These are phyloP conservation scores for Botrytis aclada DNA, from an alignment of 2,329 filamentous ascomycete species.

Conservation along the genomic window DNA sequence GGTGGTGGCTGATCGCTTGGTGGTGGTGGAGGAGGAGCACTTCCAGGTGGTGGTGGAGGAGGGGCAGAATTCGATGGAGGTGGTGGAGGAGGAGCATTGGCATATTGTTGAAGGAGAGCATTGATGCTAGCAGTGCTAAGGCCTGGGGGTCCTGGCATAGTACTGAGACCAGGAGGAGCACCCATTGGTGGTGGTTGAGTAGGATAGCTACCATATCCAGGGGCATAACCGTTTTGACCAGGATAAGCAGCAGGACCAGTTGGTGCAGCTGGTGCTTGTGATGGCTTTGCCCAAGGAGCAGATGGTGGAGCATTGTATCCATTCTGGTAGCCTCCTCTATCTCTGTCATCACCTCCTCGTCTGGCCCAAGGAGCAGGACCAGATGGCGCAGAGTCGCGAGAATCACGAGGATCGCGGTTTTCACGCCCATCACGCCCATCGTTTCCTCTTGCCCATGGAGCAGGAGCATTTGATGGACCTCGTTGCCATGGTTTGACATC, in stretches of 20 bases:
- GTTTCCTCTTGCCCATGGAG: constrained; percentile 64
- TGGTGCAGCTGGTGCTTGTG: constrained; percentile 41
- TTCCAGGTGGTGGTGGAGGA: constrained; percentile 47
- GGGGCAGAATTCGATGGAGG: constrained; percentile 46
- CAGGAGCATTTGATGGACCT: constrained; percentile 76
- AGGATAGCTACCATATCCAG: constrained; percentile 38
- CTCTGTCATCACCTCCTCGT: constrained; percentile 48
- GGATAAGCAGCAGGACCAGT: constrained; percentile 35
- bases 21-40: constrained; percentile 62
- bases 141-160: constrained; percentile 42
- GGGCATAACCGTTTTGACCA: constrained; percentile 48
- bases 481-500: constrained; percentile 85
- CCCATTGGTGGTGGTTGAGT: constrained; percentile 44
- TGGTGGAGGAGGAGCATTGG: constrained; percentile 48
- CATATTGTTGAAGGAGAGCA: constrained; percentile 63
- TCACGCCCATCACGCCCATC: constrained; percentile 39
- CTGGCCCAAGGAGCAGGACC: constrained; percentile 60
- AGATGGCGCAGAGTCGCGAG: constrained; percentile 38
- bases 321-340: constrained; percentile 48
- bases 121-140: constrained; percentile 57
- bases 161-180: constrained; percentile 38
- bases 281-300: constrained; percentile 41
- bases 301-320: constrained; percentile 48
- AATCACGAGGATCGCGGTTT: constrained; percentile 37
- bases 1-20: constrained; percentile 40